Base-by-base conservation (phyloP, 1,284 basidiomycete species). In the Athelia psychrophila region DNA sequence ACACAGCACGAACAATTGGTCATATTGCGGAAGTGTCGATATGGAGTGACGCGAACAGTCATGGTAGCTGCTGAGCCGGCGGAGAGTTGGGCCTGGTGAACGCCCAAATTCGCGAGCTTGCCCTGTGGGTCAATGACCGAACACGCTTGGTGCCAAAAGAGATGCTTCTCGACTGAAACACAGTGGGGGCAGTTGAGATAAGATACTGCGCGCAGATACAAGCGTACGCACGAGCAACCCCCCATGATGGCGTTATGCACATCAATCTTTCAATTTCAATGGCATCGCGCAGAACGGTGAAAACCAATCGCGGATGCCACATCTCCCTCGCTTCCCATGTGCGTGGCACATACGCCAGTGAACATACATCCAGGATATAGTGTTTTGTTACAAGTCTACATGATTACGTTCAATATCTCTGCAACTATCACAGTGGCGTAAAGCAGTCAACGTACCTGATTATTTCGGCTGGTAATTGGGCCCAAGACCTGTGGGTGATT, bases 401-500 rank as follows among this genome's bases (percentile, higher is more conserved):
- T 22, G 38, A 42, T 42, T 42, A 22, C 38, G 38, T 30, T 30
- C 27, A 30, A 42, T 9, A 22, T 42, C 12, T 13, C 12, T 23
- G 24, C 44, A 52, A 45, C 48, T 52, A 46, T 48, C 50, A 51
- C 51, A 47, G 55, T 38, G 42, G 45, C 49, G 53, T 56, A 59
- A 54, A 56, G 50, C 52, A 53, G 51, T 56, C 50, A 44, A 72
- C 79, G 65, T 63, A 83, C 86, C 83, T 79, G 64, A 89, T 71
- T 61, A 89, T 75, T 65, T 89, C 86, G 47, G 78, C 75, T 3
- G 86, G 86, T 13, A 89, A 70, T 60, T 88, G 78, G 18, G 78
- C 75, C 86, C 86, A 89, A 35, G 82, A 86, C 66, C 83, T 75
- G 59, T 79, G 72, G 15, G 80, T 76, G 15, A 73, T 70, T 68